These are phyloP conservation scores for Geranium rotundifolium DNA, from an alignment of 345 rosid species.

Conservation along the genomic window DNA sequence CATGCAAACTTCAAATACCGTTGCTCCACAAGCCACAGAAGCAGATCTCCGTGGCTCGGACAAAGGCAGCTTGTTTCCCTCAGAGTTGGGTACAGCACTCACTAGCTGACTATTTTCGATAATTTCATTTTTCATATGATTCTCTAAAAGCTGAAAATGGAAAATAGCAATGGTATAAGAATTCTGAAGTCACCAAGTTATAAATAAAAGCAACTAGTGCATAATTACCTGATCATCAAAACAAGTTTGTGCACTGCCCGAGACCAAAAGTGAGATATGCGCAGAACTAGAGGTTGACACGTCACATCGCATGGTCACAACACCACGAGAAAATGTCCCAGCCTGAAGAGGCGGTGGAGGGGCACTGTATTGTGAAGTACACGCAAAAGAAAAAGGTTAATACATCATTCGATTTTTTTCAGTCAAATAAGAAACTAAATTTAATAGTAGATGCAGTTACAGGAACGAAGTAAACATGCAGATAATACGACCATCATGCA, in stretches of 20 bases:
- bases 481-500: too few relatives aligned
- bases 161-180: constrained; percentile 2
- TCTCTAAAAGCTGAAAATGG: constrained; percentile 31
- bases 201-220: neutral
- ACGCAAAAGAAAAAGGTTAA: neutral
- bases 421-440: neutral
- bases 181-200: neutral
- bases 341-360: constrained; percentile 41
- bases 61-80: constrained; percentile 19
- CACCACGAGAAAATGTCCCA: constrained; percentile 41
- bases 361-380: constrained; percentile 19
- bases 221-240: constrained; percentile 41
- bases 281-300: constrained; percentile 34
- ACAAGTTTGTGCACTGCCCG: constrained; percentile 44
- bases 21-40: constrained; percentile 41
- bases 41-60: constrained; percentile 37
- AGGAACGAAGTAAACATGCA: too few relatives aligned
- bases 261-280: constrained; percentile 35
- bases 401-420: neutral
- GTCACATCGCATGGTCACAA: constrained; percentile 47
- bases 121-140: constrained; percentile 35
- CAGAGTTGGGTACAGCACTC: constrained; percentile 11
- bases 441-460: too few relatives aligned
- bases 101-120: constrained; percentile 29
- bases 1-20: constrained; percentile 40